Percentiles rank a stretch among this genome's conserved stretches.
These are phyloP conservation scores for Apiotrichum siamense DNA, from an alignment of 1,284 basidiomycete species.

Conservation along the genomic window DNA sequence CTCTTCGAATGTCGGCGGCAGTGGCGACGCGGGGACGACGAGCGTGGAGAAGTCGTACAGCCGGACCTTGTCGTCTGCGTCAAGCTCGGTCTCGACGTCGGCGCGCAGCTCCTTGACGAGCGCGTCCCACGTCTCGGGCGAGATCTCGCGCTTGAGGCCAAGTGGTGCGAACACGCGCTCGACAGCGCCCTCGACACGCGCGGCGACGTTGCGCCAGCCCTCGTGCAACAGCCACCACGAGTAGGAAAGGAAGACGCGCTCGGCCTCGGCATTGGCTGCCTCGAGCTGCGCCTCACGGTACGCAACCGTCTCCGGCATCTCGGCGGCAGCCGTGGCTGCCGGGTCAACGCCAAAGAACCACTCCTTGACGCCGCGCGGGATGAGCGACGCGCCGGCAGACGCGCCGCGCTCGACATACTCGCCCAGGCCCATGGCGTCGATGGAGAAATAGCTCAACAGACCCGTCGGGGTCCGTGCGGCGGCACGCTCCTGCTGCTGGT, in stretches of 20 bases:
- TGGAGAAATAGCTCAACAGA: constrained; percentile 25
- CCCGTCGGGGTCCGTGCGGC: not conserved
- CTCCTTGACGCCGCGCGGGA: not conserved
- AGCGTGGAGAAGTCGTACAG: constrained; percentile 37
- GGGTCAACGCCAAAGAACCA: constrained; percentile 1
- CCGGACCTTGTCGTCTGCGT: constrained; percentile 5
- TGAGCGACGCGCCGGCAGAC: constrained; percentile 2
- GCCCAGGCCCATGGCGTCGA: constrained; percentile 29
- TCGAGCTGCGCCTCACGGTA: constrained; percentile 17
- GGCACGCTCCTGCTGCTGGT: constrained; percentile 3
- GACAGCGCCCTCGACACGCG: constrained; percentile 34
- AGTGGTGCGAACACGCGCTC: constrained; percentile 39
- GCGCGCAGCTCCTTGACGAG: constrained; percentile 37
- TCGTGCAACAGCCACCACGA: constrained; percentile 48
- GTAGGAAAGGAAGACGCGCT: constrained; percentile 43
- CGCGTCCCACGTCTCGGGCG: constrained; percentile 34
- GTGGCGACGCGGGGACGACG: constrained; percentile 31
- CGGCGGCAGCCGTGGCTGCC: not conserved
- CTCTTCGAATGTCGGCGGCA: constrained; percentile 12
- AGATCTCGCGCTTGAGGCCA: constrained; percentile 41
- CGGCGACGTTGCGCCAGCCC: constrained; percentile 39
- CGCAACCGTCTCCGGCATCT: constrained; percentile 3
- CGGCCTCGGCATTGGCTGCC: constrained; percentile 30
- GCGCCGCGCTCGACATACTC: constrained; percentile 24
- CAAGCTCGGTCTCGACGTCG: constrained; percentile 30